A percentile compares a stretch with the other conserved stretches of the same genome.
Evolutionary conservation across 1,284 basidiomycete species (phyloP).

Genomic region (Ganoderma meredithae): DNA sequence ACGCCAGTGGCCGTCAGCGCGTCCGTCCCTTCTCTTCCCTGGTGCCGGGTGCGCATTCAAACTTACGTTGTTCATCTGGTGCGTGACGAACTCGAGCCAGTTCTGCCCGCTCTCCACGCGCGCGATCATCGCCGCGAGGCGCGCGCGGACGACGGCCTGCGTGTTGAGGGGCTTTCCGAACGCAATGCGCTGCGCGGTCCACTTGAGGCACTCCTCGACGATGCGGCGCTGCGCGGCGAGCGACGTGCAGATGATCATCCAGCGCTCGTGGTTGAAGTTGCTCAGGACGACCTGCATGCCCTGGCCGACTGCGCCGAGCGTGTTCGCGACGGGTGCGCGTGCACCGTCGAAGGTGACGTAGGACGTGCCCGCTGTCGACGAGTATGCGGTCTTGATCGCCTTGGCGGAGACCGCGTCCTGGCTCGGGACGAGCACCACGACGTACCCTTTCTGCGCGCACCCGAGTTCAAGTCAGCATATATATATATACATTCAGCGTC

Average conservation of each 20-base stretch:
- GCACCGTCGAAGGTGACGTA: constrained; percentile 93
- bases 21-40: not conserved
- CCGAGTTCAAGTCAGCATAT: not conserved
- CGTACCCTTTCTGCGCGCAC: constrained; percentile 71
- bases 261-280: constrained; percentile 88
- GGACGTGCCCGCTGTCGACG: constrained; percentile 86
- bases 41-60: constrained; percentile 35
- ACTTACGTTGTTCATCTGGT: constrained; percentile 91
- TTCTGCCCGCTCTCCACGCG: constrained; percentile 88
- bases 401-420: constrained; percentile 87
- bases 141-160: constrained; percentile 92
- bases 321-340: constrained; percentile 86
- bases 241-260: constrained; percentile 83
- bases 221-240: constrained; percentile 75
- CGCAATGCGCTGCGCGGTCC: constrained; percentile 84
- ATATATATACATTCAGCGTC: too few relatives aligned
- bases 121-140: constrained; percentile 89
- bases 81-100: constrained; percentile 90
- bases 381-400: constrained; percentile 92
- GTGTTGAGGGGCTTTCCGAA: constrained; percentile 91
- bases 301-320: constrained; percentile 85
- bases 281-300: constrained; percentile 89
- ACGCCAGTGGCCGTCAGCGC: not conserved
- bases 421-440: constrained; percentile 87
- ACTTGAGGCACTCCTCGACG: constrained; percentile 87